A percentile compares a stretch with the other conserved stretches of the same genome.
Conservation (phyloP, 345 rosid species). For the Acer saccharum region DNA sequence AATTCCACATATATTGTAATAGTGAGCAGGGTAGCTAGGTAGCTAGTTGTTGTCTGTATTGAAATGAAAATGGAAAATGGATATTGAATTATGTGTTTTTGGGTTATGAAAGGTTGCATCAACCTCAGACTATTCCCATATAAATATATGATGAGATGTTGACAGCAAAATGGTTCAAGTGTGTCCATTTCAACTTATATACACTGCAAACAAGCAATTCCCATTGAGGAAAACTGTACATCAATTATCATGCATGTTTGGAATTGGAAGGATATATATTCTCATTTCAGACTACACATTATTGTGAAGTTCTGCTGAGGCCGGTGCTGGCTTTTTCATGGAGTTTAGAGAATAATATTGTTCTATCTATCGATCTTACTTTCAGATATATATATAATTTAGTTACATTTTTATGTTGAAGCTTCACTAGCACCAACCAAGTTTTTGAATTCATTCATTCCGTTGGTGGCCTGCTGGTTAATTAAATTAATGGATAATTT, state of each 20-base stretch:
- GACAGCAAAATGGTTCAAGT: not conserved
- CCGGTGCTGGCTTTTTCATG: not conserved
- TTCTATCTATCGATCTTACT: too few species aligned
- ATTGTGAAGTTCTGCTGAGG: not conserved
- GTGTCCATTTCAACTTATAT: not conserved
- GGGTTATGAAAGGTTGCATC: not conserved
- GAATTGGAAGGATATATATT: not conserved
- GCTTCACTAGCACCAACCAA: too few species aligned
- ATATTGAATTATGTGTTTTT: not conserved
- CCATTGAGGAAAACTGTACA: not conserved
- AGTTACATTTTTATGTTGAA: too few species aligned
- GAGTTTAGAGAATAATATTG: not conserved
- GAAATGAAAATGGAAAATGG: not conserved
- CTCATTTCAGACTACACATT: not conserved
- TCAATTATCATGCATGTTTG: not conserved
- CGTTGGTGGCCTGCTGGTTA: too few species aligned
- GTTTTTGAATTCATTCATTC: too few species aligned
- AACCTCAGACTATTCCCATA: slow-evolving; percentile 6
- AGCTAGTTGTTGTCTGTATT: not conserved
- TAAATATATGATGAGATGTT: not conserved
- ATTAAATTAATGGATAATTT: too few species aligned
- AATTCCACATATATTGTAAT: not conserved
- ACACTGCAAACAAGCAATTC: not conserved
- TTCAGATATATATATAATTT: too few species aligned
- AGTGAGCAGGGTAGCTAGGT: not conserved